These are phyloP conservation scores for Thelonectria olida DNA, from an alignment of 2,329 filamentous ascomycete species.

Conservation along the genomic window DNA sequence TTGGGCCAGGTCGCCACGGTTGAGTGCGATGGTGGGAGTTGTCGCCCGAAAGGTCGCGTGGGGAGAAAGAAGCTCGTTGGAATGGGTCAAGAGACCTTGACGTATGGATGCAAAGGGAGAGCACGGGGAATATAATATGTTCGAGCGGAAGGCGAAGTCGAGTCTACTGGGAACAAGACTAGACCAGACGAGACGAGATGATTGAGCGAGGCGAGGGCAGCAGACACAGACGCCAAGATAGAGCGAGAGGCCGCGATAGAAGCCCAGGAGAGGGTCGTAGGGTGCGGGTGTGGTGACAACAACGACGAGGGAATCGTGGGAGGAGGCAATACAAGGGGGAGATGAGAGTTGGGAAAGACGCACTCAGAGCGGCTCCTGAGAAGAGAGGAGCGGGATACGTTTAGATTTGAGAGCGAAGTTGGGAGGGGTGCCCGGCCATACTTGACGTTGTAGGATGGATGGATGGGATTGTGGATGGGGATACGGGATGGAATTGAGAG, in stretches of 20 bases:
- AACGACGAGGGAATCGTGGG: conserved; percentile 9
- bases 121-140: background rate
- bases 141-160: conserved; percentile 9
- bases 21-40: background rate
- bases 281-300: conserved; percentile 12
- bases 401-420: conserved; percentile 9
- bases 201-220: conserved; percentile 13
- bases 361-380: conserved; percentile 14
- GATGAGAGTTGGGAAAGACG: conserved; percentile 16
- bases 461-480: conserved; percentile 5
- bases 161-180: conserved; percentile 15
- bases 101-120: conserved; percentile 3
- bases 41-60: conserved; percentile 5
- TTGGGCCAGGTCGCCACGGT: background rate
- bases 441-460: conserved; percentile 18
- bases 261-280: conserved; percentile 19
- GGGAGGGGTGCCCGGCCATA: conserved; percentile 22
- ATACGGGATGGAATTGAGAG: conserved; percentile 14
- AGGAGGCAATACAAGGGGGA: conserved; percentile 4
- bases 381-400: conserved; percentile 19
- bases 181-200: conserved; percentile 8
- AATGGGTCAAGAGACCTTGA: conserved; percentile 2
- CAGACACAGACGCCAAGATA: conserved; percentile 6
- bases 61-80: conserved; percentile 2
- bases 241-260: conserved; percentile 16